Conservation (phyloP, 1,284 basidiomycete species). For the Earliella scabrosa region DNA sequence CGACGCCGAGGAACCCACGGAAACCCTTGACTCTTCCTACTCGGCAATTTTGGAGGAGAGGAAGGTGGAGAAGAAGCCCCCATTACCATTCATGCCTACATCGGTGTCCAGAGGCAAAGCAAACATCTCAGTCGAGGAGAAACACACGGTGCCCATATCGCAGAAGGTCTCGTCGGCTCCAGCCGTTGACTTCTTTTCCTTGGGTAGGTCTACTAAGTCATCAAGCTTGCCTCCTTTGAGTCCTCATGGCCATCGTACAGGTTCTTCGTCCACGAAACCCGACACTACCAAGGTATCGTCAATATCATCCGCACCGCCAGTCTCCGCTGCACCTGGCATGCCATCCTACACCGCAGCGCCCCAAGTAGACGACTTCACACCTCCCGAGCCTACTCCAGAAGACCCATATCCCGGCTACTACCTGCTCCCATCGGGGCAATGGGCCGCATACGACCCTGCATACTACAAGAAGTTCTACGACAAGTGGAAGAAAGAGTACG, state of each 20-base stretch:
- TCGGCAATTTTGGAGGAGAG: conserved; percentile 19
- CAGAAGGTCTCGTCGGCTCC: conserved; percentile 41
- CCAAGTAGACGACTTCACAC: conserved; percentile 67
- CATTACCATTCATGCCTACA: conserved; percentile 57
- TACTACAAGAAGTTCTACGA: conserved; percentile 77
- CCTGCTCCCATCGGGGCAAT: conserved; percentile 77
- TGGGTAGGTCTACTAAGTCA: conserved; percentile 43
- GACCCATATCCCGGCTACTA: conserved; percentile 92
- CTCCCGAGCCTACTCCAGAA: conserved; percentile 73
- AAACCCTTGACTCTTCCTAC: conserved; percentile 12
- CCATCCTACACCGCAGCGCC: conserved; percentile 67
- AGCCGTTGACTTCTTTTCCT: conserved; percentile 70
- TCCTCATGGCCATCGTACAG: not conserved
- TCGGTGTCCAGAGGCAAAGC: conserved; percentile 60
- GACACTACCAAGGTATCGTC: conserved; percentile 23
- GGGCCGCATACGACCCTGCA: conserved; percentile 78
- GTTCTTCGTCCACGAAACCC: conserved; percentile 11
- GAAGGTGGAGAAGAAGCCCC: conserved; percentile 24
- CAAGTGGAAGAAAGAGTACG: conserved; percentile 73
- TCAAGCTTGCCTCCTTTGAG: too few relatives aligned
- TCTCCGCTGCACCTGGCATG: conserved; percentile 23
- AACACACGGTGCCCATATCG: conserved; percentile 36
- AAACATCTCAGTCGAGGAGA: conserved; percentile 65
- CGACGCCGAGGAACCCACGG: conserved; percentile 2
- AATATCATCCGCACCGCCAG: conserved; percentile 29